Base-by-base conservation (phyloP, 2,329 filamentous ascomycete genomes). In the Colletotrichum limetticola region DNA sequence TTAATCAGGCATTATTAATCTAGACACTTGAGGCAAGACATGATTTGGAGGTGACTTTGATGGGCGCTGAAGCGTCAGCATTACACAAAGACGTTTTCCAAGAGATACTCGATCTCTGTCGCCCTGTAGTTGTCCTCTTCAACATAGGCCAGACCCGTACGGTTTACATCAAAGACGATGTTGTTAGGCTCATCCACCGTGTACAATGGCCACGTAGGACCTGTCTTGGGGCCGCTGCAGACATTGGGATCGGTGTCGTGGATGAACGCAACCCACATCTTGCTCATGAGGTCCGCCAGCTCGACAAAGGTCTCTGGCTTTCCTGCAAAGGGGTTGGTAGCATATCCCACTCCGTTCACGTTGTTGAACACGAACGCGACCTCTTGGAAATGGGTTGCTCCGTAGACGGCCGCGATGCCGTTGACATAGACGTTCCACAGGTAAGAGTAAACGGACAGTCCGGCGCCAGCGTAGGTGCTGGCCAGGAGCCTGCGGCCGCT, bases 361-460 rank as follows among this genome's bases (percentile, higher is more conserved):
- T 91, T 90, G 75, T 88, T 79, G 65, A 91, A 87, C 6, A 90
- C 87, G 73, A 77, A 80, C 1, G 74, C 75, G 22, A 81, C 73
- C 61, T 80, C 79, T 0, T 76, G 76, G 16, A 79, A 80, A 65
- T 80, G 79, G 0, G 77, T 75, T 3, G 77, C 78, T 37, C 79
- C 79, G 2, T 77, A 75, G 19, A 71, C 62, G 2, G 72, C 65
- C 14, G 14, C 65, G 32, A 75, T 28, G 5, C 74, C 75, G 59
- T 75, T 72, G n/a, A 74, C 72, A 35, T 72, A 66, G 52, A 86
- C 84, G 66, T 87, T 82, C 75, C 87, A 87, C 49, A 83, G 80
- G 80, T 87, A 88, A 63, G 86, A 89, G 82, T 90, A 92, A 5
- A 88, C 88, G 24, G 86, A 82, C 1, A 89, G 76, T 11, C 82